phyloP scores from a whole-genome alignment of 345 rosid genomes.

The Melastoma malabathricum region DNA sequence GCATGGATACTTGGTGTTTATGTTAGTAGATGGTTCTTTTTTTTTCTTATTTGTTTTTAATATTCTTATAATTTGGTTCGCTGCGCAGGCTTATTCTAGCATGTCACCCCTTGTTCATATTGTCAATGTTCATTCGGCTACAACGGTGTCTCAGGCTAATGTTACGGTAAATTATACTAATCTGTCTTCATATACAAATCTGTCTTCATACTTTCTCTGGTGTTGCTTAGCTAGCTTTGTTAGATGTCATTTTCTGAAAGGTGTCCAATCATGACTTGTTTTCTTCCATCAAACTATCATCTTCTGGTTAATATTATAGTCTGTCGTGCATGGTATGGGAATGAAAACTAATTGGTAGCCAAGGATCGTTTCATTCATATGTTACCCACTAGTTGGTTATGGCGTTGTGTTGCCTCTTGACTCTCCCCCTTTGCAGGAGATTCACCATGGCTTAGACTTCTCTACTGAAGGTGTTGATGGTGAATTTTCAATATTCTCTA shows the following conservation, averaged over 20 bases:
- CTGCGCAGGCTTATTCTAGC: slow-evolving; percentile 58
- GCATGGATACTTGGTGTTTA: background rate
- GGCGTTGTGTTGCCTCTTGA: too few species aligned
- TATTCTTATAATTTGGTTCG: slow-evolving; percentile 2
- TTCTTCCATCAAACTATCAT: too few species aligned
- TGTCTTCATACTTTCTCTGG: background rate
- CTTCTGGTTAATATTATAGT: too few species aligned
- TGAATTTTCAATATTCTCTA: slow-evolving; percentile 36
- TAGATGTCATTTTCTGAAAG: too few species aligned
- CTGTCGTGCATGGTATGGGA: too few species aligned
- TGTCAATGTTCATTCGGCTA: slow-evolving; percentile 35
- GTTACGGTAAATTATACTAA: slow-evolving; percentile 27
- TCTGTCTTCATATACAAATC: background rate
- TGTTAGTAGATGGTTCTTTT: background rate
- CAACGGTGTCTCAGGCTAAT: slow-evolving; percentile 43
- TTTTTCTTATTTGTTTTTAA: background rate
- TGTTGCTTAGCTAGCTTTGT: too few species aligned
- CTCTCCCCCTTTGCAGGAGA: slow-evolving; percentile 28
- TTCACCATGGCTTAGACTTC: slow-evolving; percentile 49
- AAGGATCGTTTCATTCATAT: too few species aligned
- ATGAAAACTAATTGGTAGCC: too few species aligned
- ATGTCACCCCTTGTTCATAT: slow-evolving; percentile 46
- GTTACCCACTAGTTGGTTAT: too few species aligned
- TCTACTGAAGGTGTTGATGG: slow-evolving; percentile 19
- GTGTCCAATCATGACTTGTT: too few species aligned